A percentile compares a stretch with the other conserved stretches of the same genome.
These are phyloP conservation scores for Penicillium freii DNA, from an alignment of 2,329 filamentous ascomycete species.

Conservation along the genomic window DNA sequence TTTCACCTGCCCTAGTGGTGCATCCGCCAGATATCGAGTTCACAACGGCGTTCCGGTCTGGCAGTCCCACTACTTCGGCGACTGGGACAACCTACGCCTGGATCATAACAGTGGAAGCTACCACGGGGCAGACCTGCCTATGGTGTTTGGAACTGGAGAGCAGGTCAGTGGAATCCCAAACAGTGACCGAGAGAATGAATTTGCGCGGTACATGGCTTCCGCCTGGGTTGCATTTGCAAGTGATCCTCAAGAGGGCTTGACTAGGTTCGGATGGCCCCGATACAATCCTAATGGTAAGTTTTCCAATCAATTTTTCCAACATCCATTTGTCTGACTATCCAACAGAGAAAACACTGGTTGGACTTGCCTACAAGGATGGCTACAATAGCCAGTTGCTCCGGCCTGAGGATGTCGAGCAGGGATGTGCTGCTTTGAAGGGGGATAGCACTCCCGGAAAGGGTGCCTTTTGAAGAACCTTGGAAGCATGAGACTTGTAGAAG, in stretches of 20 bases:
- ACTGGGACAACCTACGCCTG: slow-evolving; percentile 51
- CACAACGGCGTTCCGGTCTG: slow-evolving; percentile 41
- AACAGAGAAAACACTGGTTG: slow-evolving; percentile 24
- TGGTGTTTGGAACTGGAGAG: slow-evolving; percentile 47
- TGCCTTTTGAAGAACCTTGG: slow-evolving; percentile 21
- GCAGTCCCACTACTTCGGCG: slow-evolving; percentile 50
- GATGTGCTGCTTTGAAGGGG: slow-evolving; percentile 22
- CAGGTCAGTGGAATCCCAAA: slow-evolving; percentile 42
- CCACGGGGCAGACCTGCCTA: slow-evolving; percentile 50
- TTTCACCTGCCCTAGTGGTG: slow-evolving; percentile 48
- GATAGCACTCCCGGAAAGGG: slow-evolving; percentile 23
- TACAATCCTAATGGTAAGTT: slow-evolving; percentile 27
- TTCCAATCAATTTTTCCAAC: neutral
- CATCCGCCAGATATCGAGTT: slow-evolving; percentile 39
- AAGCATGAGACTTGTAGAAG: slow-evolving; percentile 1
- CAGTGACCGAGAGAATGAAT: slow-evolving; percentile 28
- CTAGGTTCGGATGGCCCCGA: slow-evolving; percentile 39
- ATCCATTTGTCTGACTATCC: neutral
- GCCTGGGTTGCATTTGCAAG: slow-evolving; percentile 45
- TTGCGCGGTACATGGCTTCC: slow-evolving; percentile 41
- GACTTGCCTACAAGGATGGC: slow-evolving; percentile 23
- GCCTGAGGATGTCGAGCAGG: slow-evolving; percentile 18
- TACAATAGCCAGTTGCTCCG: slow-evolving; percentile 13
- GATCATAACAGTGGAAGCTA: slow-evolving; percentile 50
- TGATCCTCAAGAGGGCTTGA: slow-evolving; percentile 39